Percentiles rank a stretch among this genome's conserved stretches.
phyloP scores from a whole-genome alignment of 192 early-diverging fungal genomes.

The Obelidium mucronatum region DNA sequence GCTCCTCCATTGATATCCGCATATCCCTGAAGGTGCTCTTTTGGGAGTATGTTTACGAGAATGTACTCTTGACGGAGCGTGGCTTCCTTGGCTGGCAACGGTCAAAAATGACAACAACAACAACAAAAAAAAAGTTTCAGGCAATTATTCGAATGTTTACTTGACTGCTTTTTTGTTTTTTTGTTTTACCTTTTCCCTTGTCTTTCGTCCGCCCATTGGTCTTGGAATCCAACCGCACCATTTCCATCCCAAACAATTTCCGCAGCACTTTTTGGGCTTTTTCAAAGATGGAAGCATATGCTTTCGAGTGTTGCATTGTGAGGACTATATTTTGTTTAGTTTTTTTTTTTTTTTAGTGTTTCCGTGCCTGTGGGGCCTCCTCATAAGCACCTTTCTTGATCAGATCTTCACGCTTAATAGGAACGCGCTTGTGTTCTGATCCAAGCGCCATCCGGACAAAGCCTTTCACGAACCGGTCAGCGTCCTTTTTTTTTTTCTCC shows the following conservation, averaged over 20 bases:
- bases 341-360: too few relatives aligned
- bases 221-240: slow-evolving; percentile 22
- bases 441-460: slow-evolving; percentile 34
- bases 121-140: neutral
- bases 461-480: slow-evolving; percentile 16
- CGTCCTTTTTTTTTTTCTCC: slow-evolving; percentile 10
- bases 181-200: slow-evolving; percentile 5
- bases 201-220: neutral
- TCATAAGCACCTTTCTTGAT: slow-evolving; percentile 16
- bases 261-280: slow-evolving; percentile 24
- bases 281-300: slow-evolving; percentile 18
- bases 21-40: neutral
- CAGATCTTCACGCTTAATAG: slow-evolving; percentile 28
- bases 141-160: too few relatives aligned
- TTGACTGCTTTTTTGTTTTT: too few relatives aligned
- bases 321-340: slow-evolving; percentile 12
- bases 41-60: slow-evolving; percentile 15
- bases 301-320: neutral
- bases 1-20: neutral
- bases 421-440: neutral
- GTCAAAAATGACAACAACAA: neutral
- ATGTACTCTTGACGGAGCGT: slow-evolving; percentile 3
- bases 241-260: slow-evolving; percentile 18
- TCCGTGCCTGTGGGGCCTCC: too few relatives aligned
- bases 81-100: slow-evolving; percentile 3